Percentiles rank a stretch among this genome's conserved stretches.
These are phyloP conservation scores for Hexamita inflata DNA, from an alignment of 208 protist species.

Conservation along the genomic window DNA sequence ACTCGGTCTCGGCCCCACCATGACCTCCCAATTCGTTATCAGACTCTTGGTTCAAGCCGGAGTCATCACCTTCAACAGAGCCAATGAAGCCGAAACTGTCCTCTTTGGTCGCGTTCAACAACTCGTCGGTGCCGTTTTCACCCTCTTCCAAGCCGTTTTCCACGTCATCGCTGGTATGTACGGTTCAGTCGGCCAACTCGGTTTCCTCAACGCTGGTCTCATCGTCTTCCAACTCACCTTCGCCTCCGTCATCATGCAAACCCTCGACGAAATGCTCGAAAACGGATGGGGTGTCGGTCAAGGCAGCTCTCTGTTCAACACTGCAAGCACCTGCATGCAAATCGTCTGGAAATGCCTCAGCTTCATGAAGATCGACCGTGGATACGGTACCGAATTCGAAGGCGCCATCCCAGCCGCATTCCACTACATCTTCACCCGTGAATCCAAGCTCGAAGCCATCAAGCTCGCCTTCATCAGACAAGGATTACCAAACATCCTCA, in stretches of 20 bases:
- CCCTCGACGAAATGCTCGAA: conserved; percentile 94
- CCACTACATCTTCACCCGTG: conserved; percentile 78
- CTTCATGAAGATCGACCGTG: conserved; percentile 91
- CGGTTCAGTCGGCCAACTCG: conserved; percentile 81
- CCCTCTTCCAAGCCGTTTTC: conserved; percentile 78
- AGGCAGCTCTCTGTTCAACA: conserved; percentile 98
- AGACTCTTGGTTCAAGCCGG: conserved; percentile 84
- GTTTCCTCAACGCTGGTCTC: conserved; percentile 68
- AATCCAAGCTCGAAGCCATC: conserved; percentile 86
- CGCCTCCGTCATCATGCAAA: conserved; percentile 88
- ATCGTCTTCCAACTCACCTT: conserved; percentile 94
- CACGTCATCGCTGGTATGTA: conserved; percentile 97
- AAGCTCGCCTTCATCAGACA: conserved; percentile 95
- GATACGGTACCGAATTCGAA: conserved; percentile 83
- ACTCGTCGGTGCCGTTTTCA: conserved; percentile 85
- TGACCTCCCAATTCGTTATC: conserved; percentile 89
- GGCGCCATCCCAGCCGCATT: conserved; percentile 96
- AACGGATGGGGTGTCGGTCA: conserved; percentile 97
- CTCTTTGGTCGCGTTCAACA: conserved; percentile 69
- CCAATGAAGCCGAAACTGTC: conserved; percentile 72
- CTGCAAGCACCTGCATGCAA: conserved; percentile 98
- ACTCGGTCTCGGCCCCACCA: conserved; percentile 83
- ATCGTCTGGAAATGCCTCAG: conserved; percentile 99
- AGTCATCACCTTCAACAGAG: conserved; percentile 80
- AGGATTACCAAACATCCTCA: conserved; percentile 96